Evolutionary conservation across 179 eudicot species (phyloP), one percentile per base, ranked within the genome.

Genomic region (Heliamphora pulchella): DNA sequence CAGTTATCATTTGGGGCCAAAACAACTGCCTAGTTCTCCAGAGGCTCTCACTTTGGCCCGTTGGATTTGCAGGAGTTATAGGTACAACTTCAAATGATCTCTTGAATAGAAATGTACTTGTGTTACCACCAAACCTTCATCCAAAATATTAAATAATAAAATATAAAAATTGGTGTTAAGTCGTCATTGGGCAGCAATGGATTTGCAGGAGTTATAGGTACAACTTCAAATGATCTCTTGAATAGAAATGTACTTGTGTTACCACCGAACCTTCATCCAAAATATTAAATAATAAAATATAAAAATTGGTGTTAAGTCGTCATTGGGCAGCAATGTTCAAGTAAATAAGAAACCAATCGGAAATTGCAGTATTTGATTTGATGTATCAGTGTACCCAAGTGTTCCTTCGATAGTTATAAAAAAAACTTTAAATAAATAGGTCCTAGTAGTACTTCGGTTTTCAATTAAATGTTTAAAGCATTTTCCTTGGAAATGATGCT

Each of bases 11-110:
- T 1, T 82, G 73, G 86, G 81, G 10, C 86, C 89, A 8, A 90
- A 86, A 78, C 59, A 83, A 43, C 73, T 84, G 31, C 90, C 91
- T 67, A 86, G 89, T 54, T 84, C 88, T 46, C 90, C 92, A 2
- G 91, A 90, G 79, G 92, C 92, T 81, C 84, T 87, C 1, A 90
- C 91, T 17, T 81, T 90, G 71, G 87, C 91, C 1, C 79, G 82
- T 43, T 88, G 92, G 92, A 85, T 88, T 48, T 85, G 82, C 81
- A 78, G 88, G 68, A 88, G 92, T 85, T 90, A 90, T 80, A 87
- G 85, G 92, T 90, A 76, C n/a, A 79, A 70, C 7, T 55, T 54
- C 4, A 57, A 78, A 48, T 14, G 31, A 75, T 75, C 57, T 73
- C 55, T 43, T n/a, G 7, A 31, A 61, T 31, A 31, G 31, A 31